Evolutionary conservation across 2,329 filamentous ascomycete genomes (phyloP), one percentile per base, ranked within the genome.

Genomic region (Colletotrichum navitas): DNA sequence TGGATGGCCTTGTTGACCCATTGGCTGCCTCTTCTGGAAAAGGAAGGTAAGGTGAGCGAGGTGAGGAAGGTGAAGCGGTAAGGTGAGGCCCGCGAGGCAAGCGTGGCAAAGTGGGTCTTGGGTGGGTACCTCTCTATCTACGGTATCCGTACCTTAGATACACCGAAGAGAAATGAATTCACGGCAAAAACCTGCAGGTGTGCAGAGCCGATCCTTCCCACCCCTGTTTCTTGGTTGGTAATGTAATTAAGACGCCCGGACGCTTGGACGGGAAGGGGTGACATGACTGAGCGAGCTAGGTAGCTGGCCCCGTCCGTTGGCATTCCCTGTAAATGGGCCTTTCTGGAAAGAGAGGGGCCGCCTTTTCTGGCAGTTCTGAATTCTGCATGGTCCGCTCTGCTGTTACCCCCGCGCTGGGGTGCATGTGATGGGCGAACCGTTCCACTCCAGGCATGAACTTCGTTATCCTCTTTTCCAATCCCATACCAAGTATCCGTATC

Each of bases 341-440:
- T 62, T 62, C 59, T 63, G 36, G 60, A 63, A 63, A 41, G 36
- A 52, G 60, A 63, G 45, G 47, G 34, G 47, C 47, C 47, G 12
- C 34, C 29, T 29, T 49, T 49, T 51, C 60, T 62, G 32, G 60
- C 45, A 16, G 24, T 32, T 45, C 58, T 34, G n/a, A 29, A 29
- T 29, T 36, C 70, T 66, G 66, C 70, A 56, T 21, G 47, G 52
- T 70, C 66, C 47, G 51, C 41, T 52, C 52, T 36, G 56, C 68
- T 54, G 54, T 61, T 26, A 26, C 65, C 69, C 66, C 70, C 67
- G 70, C 69, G 65, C 49, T 63, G 58, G 66, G 56, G 66, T 72
- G 67, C 70, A 72, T 71, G 70, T 71, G 70, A 45, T 45, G 70
- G 43, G 43, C 61, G 67, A 72, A 71, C 70, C 61, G 61, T 68